These are phyloP conservation scores for Lodderomyces metapsilosis DNA, from an alignment of 1,139 yeast genomes.

Conservation along the genomic window DNA sequence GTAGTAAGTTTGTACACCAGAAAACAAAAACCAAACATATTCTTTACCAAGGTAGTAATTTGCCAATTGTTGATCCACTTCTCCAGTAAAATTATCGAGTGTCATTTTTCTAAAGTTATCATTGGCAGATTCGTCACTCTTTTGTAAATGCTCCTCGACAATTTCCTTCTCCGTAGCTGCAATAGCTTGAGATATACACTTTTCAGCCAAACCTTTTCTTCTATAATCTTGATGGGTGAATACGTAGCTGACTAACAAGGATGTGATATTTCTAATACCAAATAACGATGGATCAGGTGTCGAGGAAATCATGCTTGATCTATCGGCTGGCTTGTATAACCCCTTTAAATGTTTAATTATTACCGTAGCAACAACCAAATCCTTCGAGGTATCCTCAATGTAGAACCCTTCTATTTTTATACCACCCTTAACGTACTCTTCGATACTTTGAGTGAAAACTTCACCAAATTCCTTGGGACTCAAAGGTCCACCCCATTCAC, in stretches of 20 bases:
- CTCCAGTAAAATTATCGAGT: conserved; percentile 21
- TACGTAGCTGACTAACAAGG: conserved; percentile 29
- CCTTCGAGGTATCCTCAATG: conserved; percentile 24
- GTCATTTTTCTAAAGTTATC: conserved; percentile 37
- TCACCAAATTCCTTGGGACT: conserved; percentile 27
- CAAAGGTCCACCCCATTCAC: conserved; percentile 30
- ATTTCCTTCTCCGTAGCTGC: conserved; percentile 31
- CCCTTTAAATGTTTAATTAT: conserved; percentile 28
- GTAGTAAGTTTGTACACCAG: conserved; percentile 34
- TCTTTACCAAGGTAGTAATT: conserved; percentile 36
- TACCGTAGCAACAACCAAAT: conserved; percentile 27
- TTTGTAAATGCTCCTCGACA: conserved; percentile 23
- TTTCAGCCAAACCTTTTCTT: conserved; percentile 30
- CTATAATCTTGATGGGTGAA: conserved; percentile 28
- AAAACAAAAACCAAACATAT: conserved; percentile 41
- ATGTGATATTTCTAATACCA: conserved; percentile 33
- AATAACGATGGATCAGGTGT: conserved; percentile 33
- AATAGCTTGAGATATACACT: conserved; percentile 29
- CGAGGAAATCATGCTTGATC: conserved; percentile 26
- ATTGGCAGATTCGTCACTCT: conserved; percentile 21
- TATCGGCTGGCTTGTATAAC: conserved; percentile 31
- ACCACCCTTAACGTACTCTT: conserved; percentile 16
- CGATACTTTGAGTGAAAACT: conserved; percentile 18
- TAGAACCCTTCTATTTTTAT: conserved; percentile 24
- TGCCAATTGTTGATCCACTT: conserved; percentile 32